Conservation (phyloP, 495 filamentous ascomycete species). For the Ramalina intermedia region DNA sequence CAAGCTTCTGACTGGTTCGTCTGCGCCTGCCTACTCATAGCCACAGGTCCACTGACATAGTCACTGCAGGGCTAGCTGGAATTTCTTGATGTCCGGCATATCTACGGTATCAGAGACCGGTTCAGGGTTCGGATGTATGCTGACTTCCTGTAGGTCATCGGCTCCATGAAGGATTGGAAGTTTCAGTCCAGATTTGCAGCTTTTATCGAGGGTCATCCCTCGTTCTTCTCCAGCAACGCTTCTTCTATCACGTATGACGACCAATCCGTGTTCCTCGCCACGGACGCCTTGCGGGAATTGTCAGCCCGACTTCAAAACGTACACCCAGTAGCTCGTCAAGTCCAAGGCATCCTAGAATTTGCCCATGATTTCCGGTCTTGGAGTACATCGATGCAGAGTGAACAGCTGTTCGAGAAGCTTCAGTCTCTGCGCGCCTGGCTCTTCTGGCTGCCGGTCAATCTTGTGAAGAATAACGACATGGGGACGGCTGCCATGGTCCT, state of each 20-base stretch:
- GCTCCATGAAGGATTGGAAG: constrained; percentile 88
- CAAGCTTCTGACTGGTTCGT: constrained; percentile 91
- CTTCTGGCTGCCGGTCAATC: constrained; percentile 78
- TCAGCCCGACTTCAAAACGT: constrained; percentile 57
- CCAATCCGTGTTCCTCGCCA: constrained; percentile 47
- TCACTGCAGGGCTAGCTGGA: constrained; percentile 67
- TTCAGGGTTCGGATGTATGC: constrained; percentile 4
- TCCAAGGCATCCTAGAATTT: constrained; percentile 69
- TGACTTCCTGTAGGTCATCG: constrained; percentile 51
- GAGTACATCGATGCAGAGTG: constrained; percentile 39
- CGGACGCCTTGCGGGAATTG: constrained; percentile 53
- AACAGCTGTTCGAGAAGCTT: constrained; percentile 76
- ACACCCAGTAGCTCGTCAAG: constrained; percentile 56
- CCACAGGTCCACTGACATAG: constrained; percentile 11
- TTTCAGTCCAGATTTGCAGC: constrained; percentile 73
- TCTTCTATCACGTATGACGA: constrained; percentile 53
- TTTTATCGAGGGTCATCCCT: constrained; percentile 55
- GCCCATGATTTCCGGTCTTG: constrained; percentile 63
- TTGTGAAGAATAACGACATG: constrained; percentile 40
- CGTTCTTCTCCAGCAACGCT: constrained; percentile 40
- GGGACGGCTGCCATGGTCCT: constrained; percentile 35
- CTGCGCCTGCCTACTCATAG: background rate
- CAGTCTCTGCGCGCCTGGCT: constrained; percentile 80
- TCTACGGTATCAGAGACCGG: constrained; percentile 48
- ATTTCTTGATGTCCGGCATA: constrained; percentile 80